Base-by-base conservation (phyloP, 495 filamentous ascomycete species). In the Penicillium canescens region DNA sequence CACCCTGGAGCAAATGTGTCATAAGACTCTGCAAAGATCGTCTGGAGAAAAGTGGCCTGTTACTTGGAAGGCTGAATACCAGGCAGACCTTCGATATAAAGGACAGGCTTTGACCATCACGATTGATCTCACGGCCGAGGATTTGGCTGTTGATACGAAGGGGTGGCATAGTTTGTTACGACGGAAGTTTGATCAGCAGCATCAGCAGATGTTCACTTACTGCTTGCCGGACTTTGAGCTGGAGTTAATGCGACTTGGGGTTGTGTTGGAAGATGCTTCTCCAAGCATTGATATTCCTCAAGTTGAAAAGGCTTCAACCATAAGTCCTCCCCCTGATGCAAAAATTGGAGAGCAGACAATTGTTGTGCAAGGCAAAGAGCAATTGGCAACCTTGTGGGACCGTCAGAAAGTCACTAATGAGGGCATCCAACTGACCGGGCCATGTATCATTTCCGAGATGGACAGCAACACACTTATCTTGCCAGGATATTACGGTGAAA, bases 391-490 rank as follows among this genome's bases (percentile, higher is more conserved):
- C 0, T 46, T 78, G 18, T 79, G 77, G 76, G 65, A 78, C 38
- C 72, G 78, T 10, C 48, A 67, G n/a, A 67, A 69, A 28, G 62
- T 79, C 42, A 72, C 43, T 35, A 63, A 67, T 24, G 60, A 73
- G 11, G 76, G 75, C 6, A 52, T 73, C 5, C 47, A 47, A 10
- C 34, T 79, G 4, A n/a, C 50, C 1, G 78, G 78, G 0, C 78
- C 78, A 7, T 79, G 75, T 37, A 70, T 79, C 23, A 62, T 81
- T 41, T 73, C 68, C 4, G 75, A 81, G 38, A 79, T 77, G 72
- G 78, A 79, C 50, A 78, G 74, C 47, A 81, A 78, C 55, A 79
- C 77, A 0, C 55, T 79, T 0, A 73, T 81, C 24, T 67, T 78
- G 18, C 78, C 77, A 1, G 76, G 77, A 1, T 75, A 69, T 38